Evolutionary conservation across 1,139 yeast species (phyloP).

Genomic region (Yueomyces sp.): DNA sequence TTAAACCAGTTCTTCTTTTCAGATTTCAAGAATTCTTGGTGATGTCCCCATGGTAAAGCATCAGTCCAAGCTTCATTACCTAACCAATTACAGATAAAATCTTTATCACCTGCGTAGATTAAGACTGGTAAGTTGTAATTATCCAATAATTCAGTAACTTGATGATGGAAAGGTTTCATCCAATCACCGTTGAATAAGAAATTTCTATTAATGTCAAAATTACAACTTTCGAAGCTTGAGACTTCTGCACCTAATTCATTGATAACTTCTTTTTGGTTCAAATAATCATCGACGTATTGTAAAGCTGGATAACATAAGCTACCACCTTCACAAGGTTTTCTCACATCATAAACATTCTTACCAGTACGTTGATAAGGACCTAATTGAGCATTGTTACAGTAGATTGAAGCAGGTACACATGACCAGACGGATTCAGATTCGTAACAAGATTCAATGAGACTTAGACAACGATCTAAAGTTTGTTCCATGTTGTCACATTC

Average conservation of each 20-base stretch:
- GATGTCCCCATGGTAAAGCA: slow-evolving; percentile 52
- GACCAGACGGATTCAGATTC: slow-evolving; percentile 67
- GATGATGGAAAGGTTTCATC: slow-evolving; percentile 75
- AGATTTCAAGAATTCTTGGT: slow-evolving; percentile 37
- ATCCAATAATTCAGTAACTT: slow-evolving; percentile 39
- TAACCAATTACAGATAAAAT: slow-evolving; percentile 77
- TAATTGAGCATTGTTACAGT: slow-evolving; percentile 80
- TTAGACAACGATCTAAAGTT: slow-evolving; percentile 68
- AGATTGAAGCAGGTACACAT: slow-evolving; percentile 87
- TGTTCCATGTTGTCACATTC: slow-evolving; percentile 69
- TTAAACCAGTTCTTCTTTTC: slow-evolving; percentile 28
- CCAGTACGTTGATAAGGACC: slow-evolving; percentile 88
- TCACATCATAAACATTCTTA: slow-evolving; percentile 83
- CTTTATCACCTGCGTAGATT: slow-evolving; percentile 78
- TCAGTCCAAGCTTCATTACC: slow-evolving; percentile 81
- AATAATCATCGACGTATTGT: slow-evolving; percentile 52
- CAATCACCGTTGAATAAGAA: slow-evolving; percentile 82
- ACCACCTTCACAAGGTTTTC: slow-evolving; percentile 67
- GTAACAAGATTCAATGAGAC: slow-evolving; percentile 73
- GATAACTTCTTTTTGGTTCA: slow-evolving; percentile 59
- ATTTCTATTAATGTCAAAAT: slow-evolving; percentile 70
- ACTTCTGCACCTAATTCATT: slow-evolving; percentile 89
- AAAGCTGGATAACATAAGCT: slow-evolving; percentile 70
- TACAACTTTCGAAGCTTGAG: slow-evolving; percentile 71
- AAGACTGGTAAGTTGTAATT: slow-evolving; percentile 54